Percentiles rank a stretch among this genome's conserved stretches.
phyloP scores from a whole-genome alignment of 2,329 filamentous ascomycete genomes.

The Calonectria honghensis region DNA sequence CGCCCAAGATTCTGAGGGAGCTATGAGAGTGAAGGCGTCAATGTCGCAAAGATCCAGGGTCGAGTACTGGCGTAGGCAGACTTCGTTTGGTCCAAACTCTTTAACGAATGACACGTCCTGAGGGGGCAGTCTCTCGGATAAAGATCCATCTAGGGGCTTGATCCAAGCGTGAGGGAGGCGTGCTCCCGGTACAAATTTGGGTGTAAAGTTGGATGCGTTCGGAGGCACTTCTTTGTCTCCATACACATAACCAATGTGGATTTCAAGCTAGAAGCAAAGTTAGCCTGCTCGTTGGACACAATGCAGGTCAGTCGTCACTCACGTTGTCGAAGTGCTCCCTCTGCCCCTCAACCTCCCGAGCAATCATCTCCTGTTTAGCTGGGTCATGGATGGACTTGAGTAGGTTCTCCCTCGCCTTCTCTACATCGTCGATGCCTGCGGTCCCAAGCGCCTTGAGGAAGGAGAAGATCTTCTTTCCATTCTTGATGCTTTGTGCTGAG shows the following conservation, averaged over 20 bases:
- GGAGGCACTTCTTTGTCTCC: constrained; percentile 57
- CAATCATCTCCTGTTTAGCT: constrained; percentile 56
- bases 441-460: constrained; percentile 63
- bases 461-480: constrained; percentile 64
- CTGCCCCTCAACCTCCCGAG: constrained; percentile 59
- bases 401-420: constrained; percentile 47
- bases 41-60: constrained; percentile 30
- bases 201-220: constrained; percentile 61
- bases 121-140: neutral
- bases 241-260: constrained; percentile 67
- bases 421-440: constrained; percentile 54
- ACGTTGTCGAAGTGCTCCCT: constrained; percentile 65
- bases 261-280: constrained; percentile 52
- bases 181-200: constrained; percentile 62
- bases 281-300: neutral
- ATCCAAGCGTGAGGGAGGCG: constrained; percentile 65
- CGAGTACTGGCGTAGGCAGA: constrained; percentile 27
- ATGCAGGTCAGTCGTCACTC: neutral
- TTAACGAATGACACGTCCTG: constrained; percentile 28
- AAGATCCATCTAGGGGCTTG: constrained; percentile 33
- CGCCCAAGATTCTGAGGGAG: constrained; percentile 16
- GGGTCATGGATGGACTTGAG: constrained; percentile 51
- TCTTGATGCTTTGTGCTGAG: constrained; percentile 65
- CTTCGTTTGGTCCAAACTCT: constrained; percentile 6
- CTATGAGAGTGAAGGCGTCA: constrained; percentile 24